These are phyloP conservation scores for Aegilops longissima DNA, from an alignment of 176 grass and related monocot species.

Conservation along the genomic window DNA sequence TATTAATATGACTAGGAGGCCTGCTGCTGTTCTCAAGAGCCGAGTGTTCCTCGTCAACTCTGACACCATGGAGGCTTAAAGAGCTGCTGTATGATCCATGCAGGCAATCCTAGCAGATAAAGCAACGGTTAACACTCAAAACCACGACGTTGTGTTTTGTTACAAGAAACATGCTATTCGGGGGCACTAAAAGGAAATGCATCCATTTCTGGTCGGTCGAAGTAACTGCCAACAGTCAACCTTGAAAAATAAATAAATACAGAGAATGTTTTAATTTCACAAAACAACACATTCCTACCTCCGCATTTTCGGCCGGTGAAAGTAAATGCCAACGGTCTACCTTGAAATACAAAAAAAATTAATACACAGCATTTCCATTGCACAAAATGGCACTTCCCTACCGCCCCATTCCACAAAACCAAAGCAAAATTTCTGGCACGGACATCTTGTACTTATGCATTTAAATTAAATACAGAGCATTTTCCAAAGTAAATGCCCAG, in stretches of 20 bases:
- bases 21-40: constrained; percentile 66
- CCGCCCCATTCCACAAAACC: not conserved
- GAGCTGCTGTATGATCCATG: constrained; percentile 64
- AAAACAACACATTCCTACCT: not conserved
- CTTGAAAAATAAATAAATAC: not conserved
- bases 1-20: constrained; percentile 60
- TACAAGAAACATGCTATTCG: not conserved
- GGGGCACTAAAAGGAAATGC: not conserved
- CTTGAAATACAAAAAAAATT: not conserved
- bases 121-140: not conserved
- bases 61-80: constrained; percentile 52
- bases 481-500: not conserved
- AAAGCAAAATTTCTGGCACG: not conserved
- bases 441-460: not conserved
- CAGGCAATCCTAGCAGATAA: constrained; percentile 53
- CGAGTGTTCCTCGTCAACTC: constrained; percentile 63
- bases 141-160: not conserved
- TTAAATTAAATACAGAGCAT: not conserved
- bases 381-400: not conserved
- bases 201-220: not conserved
- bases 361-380: not conserved
- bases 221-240: not conserved
- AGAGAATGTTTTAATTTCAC: not conserved
- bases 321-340: not conserved
- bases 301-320: not conserved